Conservation (phyloP, 352 stramenopile species). For the Blastocystis hominis region DNA sequence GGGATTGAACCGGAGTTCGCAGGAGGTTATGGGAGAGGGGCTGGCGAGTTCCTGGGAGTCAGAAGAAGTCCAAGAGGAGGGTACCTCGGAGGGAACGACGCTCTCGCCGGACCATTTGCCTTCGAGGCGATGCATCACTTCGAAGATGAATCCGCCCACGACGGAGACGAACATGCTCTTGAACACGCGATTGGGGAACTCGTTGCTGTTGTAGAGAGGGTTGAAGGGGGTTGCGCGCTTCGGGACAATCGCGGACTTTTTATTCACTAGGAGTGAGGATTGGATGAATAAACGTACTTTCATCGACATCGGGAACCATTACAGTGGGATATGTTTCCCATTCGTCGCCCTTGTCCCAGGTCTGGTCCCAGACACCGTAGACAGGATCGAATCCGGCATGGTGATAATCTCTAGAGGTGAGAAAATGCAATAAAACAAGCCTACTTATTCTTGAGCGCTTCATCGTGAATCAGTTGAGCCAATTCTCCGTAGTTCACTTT, state of each 20-base stretch:
- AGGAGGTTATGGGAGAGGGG: neutral
- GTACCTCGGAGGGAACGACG: neutral
- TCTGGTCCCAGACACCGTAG: slow-evolving; percentile 15
- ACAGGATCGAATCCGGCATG: slow-evolving; percentile 25
- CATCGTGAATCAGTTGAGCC: slow-evolving; percentile 43
- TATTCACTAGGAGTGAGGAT: too few relatives aligned
- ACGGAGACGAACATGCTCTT: slow-evolving; percentile 44
- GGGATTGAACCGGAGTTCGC: slow-evolving; percentile 28
- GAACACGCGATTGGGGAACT: slow-evolving; percentile 47
- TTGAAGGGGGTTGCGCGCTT: too few relatives aligned
- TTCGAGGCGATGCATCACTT: slow-evolving; percentile 57
- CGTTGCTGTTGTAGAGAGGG: too few relatives aligned
- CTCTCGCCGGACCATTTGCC: slow-evolving; percentile 55
- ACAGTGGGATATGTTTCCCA: slow-evolving; percentile 47
- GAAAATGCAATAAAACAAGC: neutral
- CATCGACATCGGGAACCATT: slow-evolving; percentile 18
- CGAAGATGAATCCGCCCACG: slow-evolving; percentile 50
- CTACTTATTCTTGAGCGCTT: slow-evolving; percentile 43
- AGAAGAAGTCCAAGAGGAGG: too few relatives aligned
- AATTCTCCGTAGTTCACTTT: slow-evolving; percentile 50
- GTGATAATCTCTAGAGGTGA: slow-evolving; percentile 39
- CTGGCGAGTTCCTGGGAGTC: too few relatives aligned
- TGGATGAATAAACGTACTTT: too few relatives aligned
- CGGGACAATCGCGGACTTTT: slow-evolving; percentile 8
- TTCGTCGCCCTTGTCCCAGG: slow-evolving; percentile 45